Evolutionary conservation across 2,329 filamentous ascomycete genomes (phyloP), one percentile per base, ranked within the genome.

Genomic region (Penicillium sp.): DNA sequence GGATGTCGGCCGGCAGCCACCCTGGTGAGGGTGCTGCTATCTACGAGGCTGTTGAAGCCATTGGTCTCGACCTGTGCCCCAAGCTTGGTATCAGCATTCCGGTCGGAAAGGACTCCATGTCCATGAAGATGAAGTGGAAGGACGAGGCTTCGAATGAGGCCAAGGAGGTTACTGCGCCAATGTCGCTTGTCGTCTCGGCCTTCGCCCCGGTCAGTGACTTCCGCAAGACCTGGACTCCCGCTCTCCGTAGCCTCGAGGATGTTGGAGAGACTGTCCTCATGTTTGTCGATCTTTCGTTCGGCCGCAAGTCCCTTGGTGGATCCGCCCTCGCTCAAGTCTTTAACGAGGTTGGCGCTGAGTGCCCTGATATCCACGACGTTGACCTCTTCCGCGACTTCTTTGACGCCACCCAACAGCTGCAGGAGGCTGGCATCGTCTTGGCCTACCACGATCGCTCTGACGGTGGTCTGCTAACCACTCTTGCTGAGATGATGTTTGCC

Each of bases 401-500:
- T 66, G 91, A 96, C 70, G 94, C 92, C 2, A 79, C 95, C 7
- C 81, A 85, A 62, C 78, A 83, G 63, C 74, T 87, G 2, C 83
- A 87, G 61, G 83, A 89, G 59, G 75, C 81, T 25, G 82, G 81
- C 22, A 81, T 89, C 53, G 92, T 97, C 10, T 82, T 97, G 20
- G 92, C 92, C 3, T 97, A 97, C 70, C 94, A 97, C 70, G 94
- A 97, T 72, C 83, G 89, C 42, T 96, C 91, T 0, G 92, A 97
- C 69, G 94, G 92, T 70, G 94, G 94, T 65, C 78, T 97, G 9
- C 83, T 97, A 68, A 94, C 92, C 1, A 92, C 92, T 5, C 76
- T 97, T 30, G 89, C 86, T 2, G 94, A 99, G 74, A 97, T 97
- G 94, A 95, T 95, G 84, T 97, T 97, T 69, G 92, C 94, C 28